Conservation (phyloP, 371 early-diverging fungal genomes). For the Syncephalastrum monosporum region DNA sequence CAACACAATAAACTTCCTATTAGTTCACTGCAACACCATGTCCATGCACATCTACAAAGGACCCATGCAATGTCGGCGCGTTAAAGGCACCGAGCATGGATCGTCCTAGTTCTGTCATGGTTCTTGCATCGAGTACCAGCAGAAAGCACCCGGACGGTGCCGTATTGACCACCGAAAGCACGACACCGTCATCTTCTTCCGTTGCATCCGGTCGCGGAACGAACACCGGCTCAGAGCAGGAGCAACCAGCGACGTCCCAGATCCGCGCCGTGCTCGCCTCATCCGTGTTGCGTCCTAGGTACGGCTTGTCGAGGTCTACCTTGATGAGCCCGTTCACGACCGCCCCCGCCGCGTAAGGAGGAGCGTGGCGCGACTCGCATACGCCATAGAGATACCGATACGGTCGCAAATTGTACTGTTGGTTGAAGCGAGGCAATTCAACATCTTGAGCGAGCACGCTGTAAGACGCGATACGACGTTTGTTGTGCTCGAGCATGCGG, state of each 20-base stretch:
- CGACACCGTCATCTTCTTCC: constrained; percentile 67
- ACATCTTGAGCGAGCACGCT: constrained; percentile 45
- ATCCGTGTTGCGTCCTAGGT: constrained; percentile 32
- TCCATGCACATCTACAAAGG: constrained; percentile 41
- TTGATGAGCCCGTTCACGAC: constrained; percentile 58
- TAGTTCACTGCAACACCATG: constrained; percentile 41
- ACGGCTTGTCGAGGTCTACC: constrained; percentile 46
- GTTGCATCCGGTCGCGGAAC: constrained; percentile 49
- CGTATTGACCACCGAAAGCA: constrained; percentile 56
- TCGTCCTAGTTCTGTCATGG: constrained; percentile 58
- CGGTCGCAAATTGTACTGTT: constrained; percentile 31
- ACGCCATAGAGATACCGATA: constrained; percentile 66
- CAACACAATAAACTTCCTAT: background rate
- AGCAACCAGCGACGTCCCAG: constrained; percentile 57
- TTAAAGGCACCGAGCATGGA: constrained; percentile 46
- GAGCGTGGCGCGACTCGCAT: constrained; percentile 42
- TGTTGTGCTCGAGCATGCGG: constrained; percentile 27
- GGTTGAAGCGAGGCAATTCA: constrained; percentile 64
- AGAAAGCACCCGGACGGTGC: constrained; percentile 51
- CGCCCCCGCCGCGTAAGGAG: constrained; percentile 44
- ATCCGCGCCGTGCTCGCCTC: constrained; percentile 26
- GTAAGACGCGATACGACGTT: constrained; percentile 45
- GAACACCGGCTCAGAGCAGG: constrained; percentile 72
- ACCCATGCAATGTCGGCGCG: constrained; percentile 44
- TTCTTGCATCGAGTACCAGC: constrained; percentile 58